Evolutionary conservation across 2,329 filamentous ascomycete species (phyloP).

Genomic region (Ophiostoma triangulosporum): DNA sequence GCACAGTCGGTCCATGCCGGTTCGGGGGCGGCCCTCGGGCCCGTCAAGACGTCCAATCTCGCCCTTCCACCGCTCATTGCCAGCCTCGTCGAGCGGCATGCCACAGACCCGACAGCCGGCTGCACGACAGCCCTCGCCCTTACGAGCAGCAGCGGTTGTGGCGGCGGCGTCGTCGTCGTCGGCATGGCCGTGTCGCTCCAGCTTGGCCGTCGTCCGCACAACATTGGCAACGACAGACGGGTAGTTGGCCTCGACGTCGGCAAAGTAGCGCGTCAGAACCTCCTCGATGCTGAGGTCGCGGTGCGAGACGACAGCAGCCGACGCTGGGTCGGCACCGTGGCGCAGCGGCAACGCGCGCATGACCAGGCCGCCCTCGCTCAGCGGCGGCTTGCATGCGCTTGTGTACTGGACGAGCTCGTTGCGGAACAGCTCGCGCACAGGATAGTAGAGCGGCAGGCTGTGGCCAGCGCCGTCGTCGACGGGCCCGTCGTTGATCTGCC

Average conservation of each 20-base stretch:
- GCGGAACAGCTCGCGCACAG: slow-evolving; percentile 71
- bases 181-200: slow-evolving; percentile 32
- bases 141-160: no score
- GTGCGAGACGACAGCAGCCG: slow-evolving; percentile 43
- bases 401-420: slow-evolving; percentile 64
- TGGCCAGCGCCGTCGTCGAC: background rate
- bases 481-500: slow-evolving; percentile 65
- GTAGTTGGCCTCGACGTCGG: slow-evolving; percentile 71
- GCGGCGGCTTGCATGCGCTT: slow-evolving; percentile 32
- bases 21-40: slow-evolving; percentile 16
- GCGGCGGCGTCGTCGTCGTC: background rate
- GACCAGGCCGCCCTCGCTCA: slow-evolving; percentile 19
- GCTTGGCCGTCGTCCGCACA: slow-evolving; percentile 77
- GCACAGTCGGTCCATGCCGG: slow-evolving; percentile 35
- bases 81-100: slow-evolving; percentile 48
- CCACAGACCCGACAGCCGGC: slow-evolving; percentile 54
- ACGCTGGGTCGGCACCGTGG: slow-evolving; percentile 1
- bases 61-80: slow-evolving; percentile 49
- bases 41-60: slow-evolving; percentile 37
- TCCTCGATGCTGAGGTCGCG: slow-evolving; percentile 81
- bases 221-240: slow-evolving; percentile 92
- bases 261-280: slow-evolving; percentile 80
- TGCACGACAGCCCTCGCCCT: slow-evolving; percentile 13
- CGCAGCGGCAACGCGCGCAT: slow-evolving; percentile 18
- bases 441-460: slow-evolving; percentile 49